Evolutionary conservation across 805 yeast genomes (phyloP).

Genomic region (Candida tallmaniae): DNA sequence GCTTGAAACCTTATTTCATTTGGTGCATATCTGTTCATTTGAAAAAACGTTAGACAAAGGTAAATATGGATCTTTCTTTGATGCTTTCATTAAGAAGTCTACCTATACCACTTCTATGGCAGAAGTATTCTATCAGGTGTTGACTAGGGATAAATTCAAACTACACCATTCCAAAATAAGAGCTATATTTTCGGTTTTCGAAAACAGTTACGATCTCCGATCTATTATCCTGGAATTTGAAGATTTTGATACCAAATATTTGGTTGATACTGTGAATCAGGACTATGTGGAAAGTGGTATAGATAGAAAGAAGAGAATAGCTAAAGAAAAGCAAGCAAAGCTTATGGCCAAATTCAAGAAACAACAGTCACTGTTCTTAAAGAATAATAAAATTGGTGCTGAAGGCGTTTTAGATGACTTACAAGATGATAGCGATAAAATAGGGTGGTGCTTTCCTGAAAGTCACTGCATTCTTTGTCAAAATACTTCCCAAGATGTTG

Average conservation of each 20-base stretch:
- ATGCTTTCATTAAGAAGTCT: conserved; percentile 25
- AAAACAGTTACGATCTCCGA: conserved; percentile 19
- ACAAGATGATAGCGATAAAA: conserved; percentile 28
- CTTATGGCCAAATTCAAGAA: conserved; percentile 73
- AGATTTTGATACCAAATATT: conserved; percentile 20
- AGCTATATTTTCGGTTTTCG: conserved; percentile 42
- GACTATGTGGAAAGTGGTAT: conserved; percentile 31
- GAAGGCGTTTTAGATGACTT: conserved; percentile 41
- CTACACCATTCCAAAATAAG: conserved; percentile 52
- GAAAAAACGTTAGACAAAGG: conserved; percentile 26
- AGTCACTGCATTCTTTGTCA: conserved; percentile 80
- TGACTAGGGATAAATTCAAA: conserved; percentile 38
- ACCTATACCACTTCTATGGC: conserved; percentile 31
- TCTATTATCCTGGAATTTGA: conserved; percentile 16
- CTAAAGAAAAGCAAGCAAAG: conserved; percentile 64
- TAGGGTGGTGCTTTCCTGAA: conserved; percentile 64
- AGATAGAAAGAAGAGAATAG: conserved; percentile 61
- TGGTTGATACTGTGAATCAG: conserved; percentile 15
- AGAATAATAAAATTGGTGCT: conserved; percentile 33
- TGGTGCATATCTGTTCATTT: conserved; percentile 55
- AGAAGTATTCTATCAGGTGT: conserved; percentile 30
- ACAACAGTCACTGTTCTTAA: conserved; percentile 74
- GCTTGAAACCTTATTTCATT: conserved; percentile 55
- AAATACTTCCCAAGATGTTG: conserved; percentile 61
- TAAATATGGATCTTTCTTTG: conserved; percentile 29